phyloP scores from a whole-genome alignment of 2,329 filamentous ascomycete species.

The Podosphaera fusca region DNA sequence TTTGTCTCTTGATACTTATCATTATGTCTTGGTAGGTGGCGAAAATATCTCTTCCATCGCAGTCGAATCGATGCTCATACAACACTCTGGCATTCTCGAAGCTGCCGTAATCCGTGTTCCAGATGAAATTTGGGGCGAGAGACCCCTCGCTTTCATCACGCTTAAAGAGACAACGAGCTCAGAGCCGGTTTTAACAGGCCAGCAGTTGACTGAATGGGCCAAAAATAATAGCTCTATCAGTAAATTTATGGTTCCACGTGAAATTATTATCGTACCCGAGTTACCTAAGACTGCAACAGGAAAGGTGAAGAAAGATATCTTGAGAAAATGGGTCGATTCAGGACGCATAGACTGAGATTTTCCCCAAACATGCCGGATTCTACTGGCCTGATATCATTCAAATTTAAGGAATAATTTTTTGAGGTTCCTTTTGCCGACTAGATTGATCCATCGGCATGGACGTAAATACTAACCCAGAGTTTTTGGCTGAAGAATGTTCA shows the following conservation, averaged over 20 bases:
- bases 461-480: too few relatives aligned
- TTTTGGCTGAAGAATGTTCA: too few relatives aligned
- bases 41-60: constrained; percentile 94
- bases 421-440: too few relatives aligned
- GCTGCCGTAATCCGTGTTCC: constrained; percentile 72
- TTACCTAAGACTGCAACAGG: constrained; percentile 93
- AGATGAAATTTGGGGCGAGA: constrained; percentile 82
- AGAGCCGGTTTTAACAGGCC: constrained; percentile 25
- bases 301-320: constrained; percentile 85
- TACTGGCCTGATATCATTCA: too few relatives aligned
- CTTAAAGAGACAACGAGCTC: constrained; percentile 33
- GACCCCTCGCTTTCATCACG: constrained; percentile 86
- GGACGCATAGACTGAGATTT: too few relatives aligned
- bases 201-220: constrained; percentile 69
- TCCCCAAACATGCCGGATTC: too few relatives aligned
- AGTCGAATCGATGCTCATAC: constrained; percentile 68
- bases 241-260: constrained; percentile 64
- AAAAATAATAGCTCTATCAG: constrained; percentile 60
- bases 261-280: constrained; percentile 59
- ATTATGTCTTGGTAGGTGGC: constrained; percentile 35
- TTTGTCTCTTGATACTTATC: not conserved
- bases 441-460: too few relatives aligned
- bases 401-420: too few relatives aligned
- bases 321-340: constrained; percentile 32
- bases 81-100: constrained; percentile 76